Evolutionary conservation across 2,329 filamentous ascomycete genomes (phyloP).

Genomic region (Pseudogymnoascus sp.): DNA sequence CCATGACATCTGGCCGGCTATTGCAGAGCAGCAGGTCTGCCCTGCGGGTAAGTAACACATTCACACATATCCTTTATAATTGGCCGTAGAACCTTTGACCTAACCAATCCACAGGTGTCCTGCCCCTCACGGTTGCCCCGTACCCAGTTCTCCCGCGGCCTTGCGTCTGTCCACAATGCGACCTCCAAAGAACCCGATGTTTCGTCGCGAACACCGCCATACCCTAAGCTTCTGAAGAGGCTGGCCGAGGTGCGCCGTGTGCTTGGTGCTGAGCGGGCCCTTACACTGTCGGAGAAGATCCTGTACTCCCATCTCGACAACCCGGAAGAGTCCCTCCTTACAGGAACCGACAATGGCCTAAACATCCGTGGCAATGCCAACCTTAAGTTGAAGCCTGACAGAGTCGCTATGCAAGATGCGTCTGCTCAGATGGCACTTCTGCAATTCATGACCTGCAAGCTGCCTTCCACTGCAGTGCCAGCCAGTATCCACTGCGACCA

Average conservation of each 20-base stretch:
- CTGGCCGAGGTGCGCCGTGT: constrained; percentile 68
- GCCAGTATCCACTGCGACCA: constrained; percentile 99
- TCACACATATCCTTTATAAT: not conserved
- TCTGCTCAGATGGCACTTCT: constrained; percentile 96
- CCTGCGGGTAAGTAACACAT: constrained; percentile 20
- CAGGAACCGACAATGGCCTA: constrained; percentile 72
- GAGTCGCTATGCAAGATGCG: constrained; percentile 98
- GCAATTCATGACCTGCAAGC: constrained; percentile 96
- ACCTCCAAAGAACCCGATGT: constrained; percentile 22
- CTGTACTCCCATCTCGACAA: constrained; percentile 92
- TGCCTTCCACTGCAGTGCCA: constrained; percentile 82
- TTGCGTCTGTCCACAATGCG: constrained; percentile 22
- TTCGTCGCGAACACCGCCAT: constrained; percentile 51
- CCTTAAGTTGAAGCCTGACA: constrained; percentile 92
- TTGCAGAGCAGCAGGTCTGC: constrained; percentile 25
- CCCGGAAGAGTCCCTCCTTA: constrained; percentile 77
- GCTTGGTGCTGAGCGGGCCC: constrained; percentile 49
- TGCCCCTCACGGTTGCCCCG: constrained; percentile 12
- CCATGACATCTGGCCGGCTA: constrained; percentile 25
- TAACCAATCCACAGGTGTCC: constrained; percentile 15
- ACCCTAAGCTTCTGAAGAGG: constrained; percentile 70
- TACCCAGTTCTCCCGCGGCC: constrained; percentile 18
- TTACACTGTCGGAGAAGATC: constrained; percentile 96
- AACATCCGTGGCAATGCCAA: constrained; percentile 82
- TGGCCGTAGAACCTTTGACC: constrained; percentile 15